A percentile compares a stretch with the other conserved stretches of the same genome.
Evolutionary conservation across 805 yeast genomes (phyloP).

Genomic region (Saccharomycopsis guyanensis): DNA sequence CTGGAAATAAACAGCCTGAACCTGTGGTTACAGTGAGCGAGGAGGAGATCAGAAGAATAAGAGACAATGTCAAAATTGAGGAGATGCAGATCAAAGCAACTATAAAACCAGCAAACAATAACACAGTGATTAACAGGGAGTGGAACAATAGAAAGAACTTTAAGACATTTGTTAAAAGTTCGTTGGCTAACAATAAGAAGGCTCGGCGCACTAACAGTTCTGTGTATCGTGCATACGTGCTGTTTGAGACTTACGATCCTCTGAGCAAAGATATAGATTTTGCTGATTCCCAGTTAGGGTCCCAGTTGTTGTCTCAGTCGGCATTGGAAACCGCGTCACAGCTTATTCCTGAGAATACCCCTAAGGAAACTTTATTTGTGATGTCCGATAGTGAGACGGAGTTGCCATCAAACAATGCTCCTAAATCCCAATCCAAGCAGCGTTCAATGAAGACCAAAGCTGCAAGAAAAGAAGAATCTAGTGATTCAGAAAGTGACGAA

Average conservation of each 20-base stretch:
- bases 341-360: background rate
- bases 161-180: conserved; percentile 2
- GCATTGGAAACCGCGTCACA: background rate
- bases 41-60: conserved; percentile 7
- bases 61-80: conserved; percentile 2
- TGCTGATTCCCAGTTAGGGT: background rate
- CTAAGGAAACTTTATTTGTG: background rate
- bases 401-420: too few relatives aligned
- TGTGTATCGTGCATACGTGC: background rate
- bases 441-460: too few relatives aligned
- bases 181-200: background rate
- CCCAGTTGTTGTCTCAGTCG: background rate
- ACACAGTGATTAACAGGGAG: background rate
- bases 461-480: background rate
- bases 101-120: background rate
- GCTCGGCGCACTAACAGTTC: background rate
- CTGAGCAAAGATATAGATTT: background rate
- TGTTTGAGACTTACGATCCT: conserved; percentile 2
- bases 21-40: background rate
- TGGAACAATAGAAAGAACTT: conserved; percentile 10
- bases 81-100: background rate
- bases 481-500: background rate
- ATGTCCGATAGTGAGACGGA: background rate
- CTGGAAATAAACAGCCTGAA: conserved; percentile 4
- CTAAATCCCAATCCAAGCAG: too few relatives aligned